Percentiles rank a stretch among this genome's conserved stretches.
Conservation (phyloP, 805 yeast species). For the Wickerhamomyces ciferrii region DNA sequence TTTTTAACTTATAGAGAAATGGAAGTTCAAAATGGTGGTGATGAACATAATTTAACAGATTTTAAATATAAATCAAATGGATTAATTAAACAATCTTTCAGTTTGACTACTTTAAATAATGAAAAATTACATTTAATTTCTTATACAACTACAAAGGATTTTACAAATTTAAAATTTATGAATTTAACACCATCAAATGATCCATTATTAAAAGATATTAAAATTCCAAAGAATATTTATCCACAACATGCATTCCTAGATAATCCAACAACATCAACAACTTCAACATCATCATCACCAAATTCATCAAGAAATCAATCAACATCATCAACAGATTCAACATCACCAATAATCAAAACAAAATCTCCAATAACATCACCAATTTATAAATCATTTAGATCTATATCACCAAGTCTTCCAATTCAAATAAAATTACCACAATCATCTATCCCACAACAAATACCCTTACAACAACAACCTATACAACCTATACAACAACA, state of each 20-base stretch:
- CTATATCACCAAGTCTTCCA: background rate
- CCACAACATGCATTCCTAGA: constrained; percentile 17
- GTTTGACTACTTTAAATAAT: constrained; percentile 45
- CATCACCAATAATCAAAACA: constrained; percentile 4
- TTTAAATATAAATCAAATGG: constrained; percentile 45
- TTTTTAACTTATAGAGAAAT: constrained; percentile 62
- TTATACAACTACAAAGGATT: constrained; percentile 34
- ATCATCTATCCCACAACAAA: background rate
- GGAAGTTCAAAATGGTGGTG: constrained; percentile 24
- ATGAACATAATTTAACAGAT: constrained; percentile 2
- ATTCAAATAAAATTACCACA: background rate
- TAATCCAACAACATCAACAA: constrained; percentile 3
- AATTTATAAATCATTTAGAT: background rate
- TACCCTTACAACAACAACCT: background rate
- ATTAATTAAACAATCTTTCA: constrained; percentile 59
- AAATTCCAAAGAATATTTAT: constrained; percentile 29
- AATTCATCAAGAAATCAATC: constrained; percentile 2
- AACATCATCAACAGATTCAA: constrained; percentile 5
- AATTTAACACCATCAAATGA: constrained; percentile 41
- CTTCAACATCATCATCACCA: constrained; percentile 4
- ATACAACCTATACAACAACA: background rate
- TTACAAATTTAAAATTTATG: constrained; percentile 20
- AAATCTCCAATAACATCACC: background rate
- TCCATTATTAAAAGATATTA: constrained; percentile 21
- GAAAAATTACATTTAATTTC: constrained; percentile 58